Conservation (phyloP, 2,329 filamentous ascomycete species). For the Keithomyces neogunnii region DNA sequence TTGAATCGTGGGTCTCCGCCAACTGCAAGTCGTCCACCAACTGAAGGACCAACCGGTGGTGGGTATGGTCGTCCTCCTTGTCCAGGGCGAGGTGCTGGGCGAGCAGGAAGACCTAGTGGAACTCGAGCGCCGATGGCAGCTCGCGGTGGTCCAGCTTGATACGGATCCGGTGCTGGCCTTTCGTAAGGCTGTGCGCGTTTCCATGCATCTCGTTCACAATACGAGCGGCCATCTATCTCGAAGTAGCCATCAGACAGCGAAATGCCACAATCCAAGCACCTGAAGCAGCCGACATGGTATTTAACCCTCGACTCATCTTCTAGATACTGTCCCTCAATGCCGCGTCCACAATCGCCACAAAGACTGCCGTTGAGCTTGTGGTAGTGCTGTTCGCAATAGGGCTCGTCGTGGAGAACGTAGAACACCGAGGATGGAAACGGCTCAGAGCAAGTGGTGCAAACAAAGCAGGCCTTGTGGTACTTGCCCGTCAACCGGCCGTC, state of each 20-base stretch:
- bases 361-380: slow-evolving; percentile 84
- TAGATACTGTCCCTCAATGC: slow-evolving; percentile 90
- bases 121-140: slow-evolving; percentile 13
- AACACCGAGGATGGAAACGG: slow-evolving; percentile 85
- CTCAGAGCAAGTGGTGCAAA: slow-evolving; percentile 73
- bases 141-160: slow-evolving; percentile 6
- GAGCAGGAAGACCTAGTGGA: slow-evolving; percentile 13
- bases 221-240: slow-evolving; percentile 71
- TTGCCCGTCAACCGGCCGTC: slow-evolving; percentile 86
- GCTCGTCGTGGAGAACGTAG: slow-evolving; percentile 79
- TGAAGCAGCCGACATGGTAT: slow-evolving; percentile 82
- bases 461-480: slow-evolving; percentile 93
- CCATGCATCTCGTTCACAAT: slow-evolving; percentile 82
- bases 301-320: slow-evolving; percentile 73
- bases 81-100: slow-evolving; percentile 11
- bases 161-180: slow-evolving; percentile 8
- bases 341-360: slow-evolving; percentile 68
- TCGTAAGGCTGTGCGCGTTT: slow-evolving; percentile 34
- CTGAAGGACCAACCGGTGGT: slow-evolving; percentile 2
- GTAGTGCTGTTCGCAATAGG: slow-evolving; percentile 89
- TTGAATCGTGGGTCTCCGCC: slow-evolving; percentile 23
- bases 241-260: slow-evolving; percentile 81
- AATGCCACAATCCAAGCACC: slow-evolving; percentile 68
- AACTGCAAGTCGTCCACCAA: slow-evolving; percentile 9
- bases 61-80: slow-evolving; percentile 4